Conservation (phyloP, 1,284 basidiomycete genomes). For the Rhodotorula sp. region DNA sequence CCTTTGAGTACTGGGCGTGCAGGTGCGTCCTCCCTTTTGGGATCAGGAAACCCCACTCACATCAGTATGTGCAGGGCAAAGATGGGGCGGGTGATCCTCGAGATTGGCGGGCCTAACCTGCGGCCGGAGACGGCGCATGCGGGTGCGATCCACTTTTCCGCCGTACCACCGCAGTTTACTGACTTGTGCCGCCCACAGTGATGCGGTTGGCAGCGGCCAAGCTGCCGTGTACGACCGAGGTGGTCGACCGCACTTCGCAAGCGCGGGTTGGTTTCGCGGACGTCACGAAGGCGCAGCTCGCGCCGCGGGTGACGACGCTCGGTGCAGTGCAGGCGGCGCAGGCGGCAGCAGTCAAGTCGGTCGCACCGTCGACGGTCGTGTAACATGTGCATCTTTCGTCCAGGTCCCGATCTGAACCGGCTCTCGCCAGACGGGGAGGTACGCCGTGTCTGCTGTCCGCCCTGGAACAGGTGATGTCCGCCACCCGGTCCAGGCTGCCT, state of each 20-base stretch:
- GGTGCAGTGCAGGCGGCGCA: conserved; percentile 20
- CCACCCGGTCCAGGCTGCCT: no score
- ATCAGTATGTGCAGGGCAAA: conserved; percentile 65
- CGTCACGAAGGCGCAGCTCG: conserved; percentile 19
- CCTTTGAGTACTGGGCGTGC: conserved; percentile 96
- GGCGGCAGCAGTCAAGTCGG: not conserved
- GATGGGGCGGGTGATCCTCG: conserved; percentile 90
- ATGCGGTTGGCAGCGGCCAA: conserved; percentile 87
- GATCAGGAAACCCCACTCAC: no score
- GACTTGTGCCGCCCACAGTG: conserved; percentile 57
- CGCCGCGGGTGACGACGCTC: conserved; percentile 24
- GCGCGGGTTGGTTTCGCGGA: conserved; percentile 70
- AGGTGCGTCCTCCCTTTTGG: conserved; percentile 58
- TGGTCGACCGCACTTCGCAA: conserved; percentile 69
- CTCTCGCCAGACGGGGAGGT: not conserved
- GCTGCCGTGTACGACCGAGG: conserved; percentile 85
- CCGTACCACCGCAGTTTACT: not conserved
- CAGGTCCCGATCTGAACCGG: no score
- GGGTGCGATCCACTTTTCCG: conserved; percentile 59
- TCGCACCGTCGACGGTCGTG: not conserved
- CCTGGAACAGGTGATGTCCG: no score
- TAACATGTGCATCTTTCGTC: not conserved
- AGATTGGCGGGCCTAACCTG: conserved; percentile 87
- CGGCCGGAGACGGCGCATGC: conserved; percentile 91
- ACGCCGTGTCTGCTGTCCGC: no score